These are phyloP conservation scores for Coniochaeta pulveracea DNA, from an alignment of 2,329 filamentous ascomycete species.

Conservation along the genomic window DNA sequence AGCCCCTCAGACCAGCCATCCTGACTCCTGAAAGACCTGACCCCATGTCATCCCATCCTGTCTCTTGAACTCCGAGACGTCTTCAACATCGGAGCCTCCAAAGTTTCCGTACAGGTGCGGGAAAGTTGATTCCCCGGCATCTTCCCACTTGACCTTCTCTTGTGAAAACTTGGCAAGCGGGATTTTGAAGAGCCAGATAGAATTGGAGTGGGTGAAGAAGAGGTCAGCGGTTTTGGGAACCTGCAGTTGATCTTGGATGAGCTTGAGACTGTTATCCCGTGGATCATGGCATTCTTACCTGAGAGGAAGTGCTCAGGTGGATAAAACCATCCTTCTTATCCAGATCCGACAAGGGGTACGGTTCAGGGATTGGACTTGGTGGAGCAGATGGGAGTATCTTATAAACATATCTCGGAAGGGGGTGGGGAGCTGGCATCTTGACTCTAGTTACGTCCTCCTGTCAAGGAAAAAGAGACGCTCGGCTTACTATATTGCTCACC, in stretches of 20 bases:
- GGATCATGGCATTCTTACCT: slow-evolving; percentile 25
- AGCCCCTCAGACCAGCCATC: slow-evolving; percentile 33
- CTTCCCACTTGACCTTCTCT: slow-evolving; percentile 34
- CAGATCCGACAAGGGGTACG: slow-evolving; percentile 46
- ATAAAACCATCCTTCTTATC: slow-evolving; percentile 50
- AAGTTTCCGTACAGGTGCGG: slow-evolving; percentile 50
- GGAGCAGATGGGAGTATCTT: slow-evolving; percentile 47
- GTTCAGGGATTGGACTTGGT: slow-evolving; percentile 37
- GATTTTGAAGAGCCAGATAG: slow-evolving; percentile 42
- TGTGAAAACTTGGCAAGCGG: slow-evolving; percentile 31
- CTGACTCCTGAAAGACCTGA: slow-evolving; percentile 25
- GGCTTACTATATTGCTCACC: too few relatives aligned
- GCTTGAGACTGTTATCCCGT: neutral
- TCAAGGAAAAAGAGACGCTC: too few relatives aligned
- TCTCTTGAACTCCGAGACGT: slow-evolving; percentile 32
- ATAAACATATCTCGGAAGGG: slow-evolving; percentile 37
- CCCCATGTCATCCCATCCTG: slow-evolving; percentile 34
- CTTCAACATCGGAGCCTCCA: slow-evolving; percentile 38
- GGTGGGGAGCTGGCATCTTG: slow-evolving; percentile 6
- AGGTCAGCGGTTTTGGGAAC: slow-evolving; percentile 30
- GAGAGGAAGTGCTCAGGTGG: slow-evolving; percentile 44
- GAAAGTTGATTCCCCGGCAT: slow-evolving; percentile 31
- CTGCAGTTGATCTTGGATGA: slow-evolving; percentile 14
- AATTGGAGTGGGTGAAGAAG: slow-evolving; percentile 27
- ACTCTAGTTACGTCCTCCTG: too few relatives aligned